Percentiles rank a stretch among this genome's conserved stretches.
These are phyloP conservation scores for Pichia norvegensis DNA, from an alignment of 1,139 yeast genomes.

Conservation along the genomic window DNA sequence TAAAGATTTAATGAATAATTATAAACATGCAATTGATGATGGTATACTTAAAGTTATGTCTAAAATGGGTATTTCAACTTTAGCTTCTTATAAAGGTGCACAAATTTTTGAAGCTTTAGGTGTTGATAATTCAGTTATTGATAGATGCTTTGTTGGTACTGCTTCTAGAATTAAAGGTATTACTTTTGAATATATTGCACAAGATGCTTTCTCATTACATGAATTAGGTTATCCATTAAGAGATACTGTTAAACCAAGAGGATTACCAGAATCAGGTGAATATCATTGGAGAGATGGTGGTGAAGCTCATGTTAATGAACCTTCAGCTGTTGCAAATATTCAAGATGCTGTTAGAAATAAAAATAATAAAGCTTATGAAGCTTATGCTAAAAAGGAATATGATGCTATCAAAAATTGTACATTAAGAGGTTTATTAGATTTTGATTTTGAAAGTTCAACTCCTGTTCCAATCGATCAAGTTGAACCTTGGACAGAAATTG, in stretches of 20 bases:
- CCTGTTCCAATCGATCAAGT: constrained; percentile 94
- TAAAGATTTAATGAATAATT: constrained; percentile 60
- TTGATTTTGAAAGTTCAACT: constrained; percentile 62
- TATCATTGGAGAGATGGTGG: constrained; percentile 99
- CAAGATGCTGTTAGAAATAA: constrained; percentile 97
- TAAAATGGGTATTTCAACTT: constrained; percentile 97
- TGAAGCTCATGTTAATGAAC: constrained; percentile 89
- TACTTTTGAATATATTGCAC: constrained; percentile 91
- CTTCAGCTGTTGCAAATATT: constrained; percentile 87
- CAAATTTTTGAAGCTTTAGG: constrained; percentile 97
- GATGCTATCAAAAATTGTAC: constrained; percentile 93
- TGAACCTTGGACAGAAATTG: constrained; percentile 99
- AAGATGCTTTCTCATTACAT: constrained; percentile 90
- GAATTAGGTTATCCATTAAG: constrained; percentile 86
- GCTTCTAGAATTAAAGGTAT: constrained; percentile 96
- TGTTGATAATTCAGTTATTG: constrained; percentile 90
- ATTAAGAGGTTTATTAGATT: constrained; percentile 85
- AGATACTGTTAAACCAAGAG: constrained; percentile 58
- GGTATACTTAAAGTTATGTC: constrained; percentile 97
- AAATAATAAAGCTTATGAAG: constrained; percentile 86
- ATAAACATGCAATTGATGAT: constrained; percentile 74
- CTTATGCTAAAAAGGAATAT: constrained; percentile 81
- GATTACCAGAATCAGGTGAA: constrained; percentile 92
- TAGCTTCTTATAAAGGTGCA: constrained; percentile 97
- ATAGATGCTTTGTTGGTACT: constrained; percentile 93